Percentiles rank a stretch among this genome's conserved stretches.
These are phyloP conservation scores for Flaveria sonorensis DNA, from an alignment of 129 eudicot genomes.

Conservation along the genomic window DNA sequence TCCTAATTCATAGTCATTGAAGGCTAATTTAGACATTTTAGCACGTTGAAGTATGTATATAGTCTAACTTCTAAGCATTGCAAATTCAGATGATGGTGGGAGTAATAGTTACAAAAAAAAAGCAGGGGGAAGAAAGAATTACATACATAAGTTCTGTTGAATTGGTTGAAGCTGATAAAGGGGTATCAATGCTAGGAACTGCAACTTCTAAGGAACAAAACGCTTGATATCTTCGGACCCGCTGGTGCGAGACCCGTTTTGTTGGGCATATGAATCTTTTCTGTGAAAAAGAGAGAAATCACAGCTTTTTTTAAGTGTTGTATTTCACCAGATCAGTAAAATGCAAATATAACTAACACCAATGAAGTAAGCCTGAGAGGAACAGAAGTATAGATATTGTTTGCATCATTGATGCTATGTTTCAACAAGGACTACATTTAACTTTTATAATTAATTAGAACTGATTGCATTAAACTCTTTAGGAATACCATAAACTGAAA, in stretches of 20 bases:
- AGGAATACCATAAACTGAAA: background rate
- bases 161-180: conserved; percentile 24
- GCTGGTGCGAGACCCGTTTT: conserved; percentile 40
- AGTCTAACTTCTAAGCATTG: background rate
- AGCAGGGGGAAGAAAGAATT: background rate
- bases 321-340: background rate
- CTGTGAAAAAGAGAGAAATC: conserved; percentile 29
- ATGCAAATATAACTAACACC: background rate
- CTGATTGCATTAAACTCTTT: background rate
- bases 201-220: conserved; percentile 41
- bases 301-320: background rate
- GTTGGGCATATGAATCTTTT: conserved; percentile 30
- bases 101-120: conserved; percentile 2
- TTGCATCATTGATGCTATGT: background rate
- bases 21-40: background rate
- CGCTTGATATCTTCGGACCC: conserved; percentile 26
- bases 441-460: too few species aligned
- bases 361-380: background rate
- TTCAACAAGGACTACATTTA: too few species aligned
- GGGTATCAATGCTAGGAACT: conserved; percentile 33
- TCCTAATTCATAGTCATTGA: background rate
- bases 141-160: conserved; percentile 33
- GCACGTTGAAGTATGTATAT: background rate
- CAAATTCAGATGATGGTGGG: conserved; percentile 13
- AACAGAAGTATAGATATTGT: background rate